Percentiles rank a stretch among this genome's conserved stretches.
phyloP scores from a whole-genome alignment of 140 eudicot species.

The Bidens hawaiensis region DNA sequence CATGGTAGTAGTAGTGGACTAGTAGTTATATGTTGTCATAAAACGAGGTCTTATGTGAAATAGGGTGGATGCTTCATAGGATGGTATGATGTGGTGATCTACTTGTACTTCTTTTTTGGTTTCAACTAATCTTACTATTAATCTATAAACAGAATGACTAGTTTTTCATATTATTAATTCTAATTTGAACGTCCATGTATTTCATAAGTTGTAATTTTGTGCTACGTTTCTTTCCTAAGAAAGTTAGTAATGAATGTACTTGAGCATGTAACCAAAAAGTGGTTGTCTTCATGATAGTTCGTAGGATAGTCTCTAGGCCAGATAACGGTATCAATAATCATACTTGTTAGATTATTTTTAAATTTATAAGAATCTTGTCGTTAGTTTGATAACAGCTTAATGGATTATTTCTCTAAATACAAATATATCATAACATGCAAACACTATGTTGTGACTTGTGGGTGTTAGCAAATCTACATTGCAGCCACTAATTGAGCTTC shows the following conservation, averaged over 20 bases:
- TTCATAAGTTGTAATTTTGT: no score
- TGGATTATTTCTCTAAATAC: not conserved
- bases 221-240: not conserved
- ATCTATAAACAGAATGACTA: constrained; percentile 8
- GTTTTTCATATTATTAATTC: not conserved
- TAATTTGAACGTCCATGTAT: no score
- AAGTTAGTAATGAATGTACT: not conserved
- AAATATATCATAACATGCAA: not conserved
- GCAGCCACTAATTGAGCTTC: not conserved
- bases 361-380: not conserved
- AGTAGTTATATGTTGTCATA: constrained; percentile 28
- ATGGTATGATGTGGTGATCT: constrained; percentile 24
- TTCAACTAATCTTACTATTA: constrained; percentile 10
- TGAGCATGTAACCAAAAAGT: not conserved
- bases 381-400: not conserved
- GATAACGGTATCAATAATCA: not conserved
- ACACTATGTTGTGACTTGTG: no score
- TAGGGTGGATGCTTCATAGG: not conserved
- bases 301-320: no score
- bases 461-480: not conserved
- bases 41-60: constrained; percentile 22
- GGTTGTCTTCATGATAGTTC: not conserved
- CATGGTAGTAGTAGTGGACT: no score
- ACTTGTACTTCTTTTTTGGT: constrained; percentile 26
- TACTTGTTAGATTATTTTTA: not conserved